Conservation (phyloP, 2,329 filamentous ascomycete species). For the Rhinocladiella mackenziei region DNA sequence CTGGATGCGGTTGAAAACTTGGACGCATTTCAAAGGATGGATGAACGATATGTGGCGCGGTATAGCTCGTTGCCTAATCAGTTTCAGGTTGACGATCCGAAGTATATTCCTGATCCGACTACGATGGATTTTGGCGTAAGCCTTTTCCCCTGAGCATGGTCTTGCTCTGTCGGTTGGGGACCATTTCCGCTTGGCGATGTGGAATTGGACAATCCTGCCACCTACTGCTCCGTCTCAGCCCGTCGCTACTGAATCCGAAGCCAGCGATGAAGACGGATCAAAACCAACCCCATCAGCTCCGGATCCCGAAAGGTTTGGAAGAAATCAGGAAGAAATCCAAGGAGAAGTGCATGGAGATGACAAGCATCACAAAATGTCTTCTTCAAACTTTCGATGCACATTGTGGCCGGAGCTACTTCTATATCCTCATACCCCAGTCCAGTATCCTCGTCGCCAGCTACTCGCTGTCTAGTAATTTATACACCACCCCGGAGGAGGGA, state of each 20-base stretch:
- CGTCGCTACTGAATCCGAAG: neutral
- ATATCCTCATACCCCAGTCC: constrained; percentile 10
- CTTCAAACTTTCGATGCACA: neutral
- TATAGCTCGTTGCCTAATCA: constrained; percentile 5
- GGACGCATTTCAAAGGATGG: constrained; percentile 5
- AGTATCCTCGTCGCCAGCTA: constrained; percentile 13
- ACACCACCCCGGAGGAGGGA: constrained; percentile 8
- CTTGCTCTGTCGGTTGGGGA: constrained; percentile 4
- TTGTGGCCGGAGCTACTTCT: constrained; percentile 6
- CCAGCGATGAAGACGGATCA: neutral
- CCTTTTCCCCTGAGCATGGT: neutral
- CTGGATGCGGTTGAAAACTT: constrained; percentile 6
- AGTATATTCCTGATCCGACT: constrained; percentile 4
- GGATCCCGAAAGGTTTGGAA: constrained; percentile 4
- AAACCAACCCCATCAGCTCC: neutral
- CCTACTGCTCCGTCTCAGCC: no score
- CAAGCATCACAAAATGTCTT: neutral
- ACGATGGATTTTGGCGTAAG: constrained; percentile 13
- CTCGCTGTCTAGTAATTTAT: constrained; percentile 10
- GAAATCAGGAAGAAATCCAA: constrained; percentile 1
- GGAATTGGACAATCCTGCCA: constrained; percentile 16
- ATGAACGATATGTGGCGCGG: constrained; percentile 8
- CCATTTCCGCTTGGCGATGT: constrained; percentile 12
- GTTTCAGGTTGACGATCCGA: constrained; percentile 4
- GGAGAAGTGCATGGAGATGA: constrained; percentile 4